Base-by-base conservation (phyloP, 176 grass and related monocot genomes). In the Alopecurus myosuroides region DNA sequence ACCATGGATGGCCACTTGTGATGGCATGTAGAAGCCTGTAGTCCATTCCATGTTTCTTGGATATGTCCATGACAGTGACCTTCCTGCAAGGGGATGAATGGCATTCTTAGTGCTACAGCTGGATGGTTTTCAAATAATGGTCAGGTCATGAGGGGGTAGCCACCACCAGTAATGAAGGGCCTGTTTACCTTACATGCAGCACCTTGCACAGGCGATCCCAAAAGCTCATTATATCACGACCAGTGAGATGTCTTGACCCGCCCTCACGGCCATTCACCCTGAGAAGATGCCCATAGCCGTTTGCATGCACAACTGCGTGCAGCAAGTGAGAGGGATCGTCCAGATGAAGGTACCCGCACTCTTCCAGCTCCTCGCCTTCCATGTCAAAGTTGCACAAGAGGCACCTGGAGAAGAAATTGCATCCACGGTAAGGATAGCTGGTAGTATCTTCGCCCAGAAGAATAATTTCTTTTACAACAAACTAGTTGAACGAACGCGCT, bases 51-150 rank as follows among this genome's bases (percentile, higher is more conserved):
- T 96, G 34, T 83, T 99, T 99, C 83, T 96, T 96, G 39, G 97
- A 99, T 75, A 94, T 94, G 75, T 99, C 97, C 93, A 99, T 94
- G 30, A 99, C 97, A 51, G 91, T 99, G 15, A 99, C 97, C 78
- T 96, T 99, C 78, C 97, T 99, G 87, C 75, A 82, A 12, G 25
- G 18, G 65, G 48, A 3, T 10, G 75, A 68, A 78, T 78, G 18
- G 19, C 15, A 17, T 11, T 22, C 23, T 81, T 37, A 80, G 60
- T 60, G 18, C 44, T 37, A 74, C 19, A 2, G 44, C 30, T 52
- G 45, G 9, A 74, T 40, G 4, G 23, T 74, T 31, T 28, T 51
- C 36, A 15, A 34, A 50, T 26, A 42, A 29, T 33, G 11, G 15
- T 63, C 41, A 68, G 44, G 36, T 29, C 26, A 33, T 60, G 11